Conservation (phyloP, 2,329 filamentous ascomycete species). For the Xenoacremonium recifei region DNA sequence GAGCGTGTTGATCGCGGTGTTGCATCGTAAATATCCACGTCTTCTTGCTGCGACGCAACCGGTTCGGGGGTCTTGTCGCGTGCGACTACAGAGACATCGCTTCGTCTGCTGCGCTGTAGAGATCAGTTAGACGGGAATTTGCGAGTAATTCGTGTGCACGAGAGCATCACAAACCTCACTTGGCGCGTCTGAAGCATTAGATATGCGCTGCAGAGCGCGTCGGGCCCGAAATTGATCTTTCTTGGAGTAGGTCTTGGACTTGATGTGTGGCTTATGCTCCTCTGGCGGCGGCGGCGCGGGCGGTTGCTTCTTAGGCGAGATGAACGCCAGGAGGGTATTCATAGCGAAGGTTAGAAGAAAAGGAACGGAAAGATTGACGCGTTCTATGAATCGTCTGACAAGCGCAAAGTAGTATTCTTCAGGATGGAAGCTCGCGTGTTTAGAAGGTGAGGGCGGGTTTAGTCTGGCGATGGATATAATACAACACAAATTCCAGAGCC, state of each 20-base stretch:
- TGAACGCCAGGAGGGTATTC: conserved; percentile 13
- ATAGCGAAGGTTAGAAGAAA: too few relatives aligned
- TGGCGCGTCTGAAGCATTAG: conserved; percentile 8
- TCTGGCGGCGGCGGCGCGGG: conserved; percentile 3
- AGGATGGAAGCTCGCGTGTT: too few relatives aligned
- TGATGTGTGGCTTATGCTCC: conserved; percentile 9
- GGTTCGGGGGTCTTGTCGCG: neutral
- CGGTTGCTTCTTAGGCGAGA: conserved; percentile 23
- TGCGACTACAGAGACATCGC: neutral
- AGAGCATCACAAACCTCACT: conserved; percentile 15
- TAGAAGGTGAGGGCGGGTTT: too few relatives aligned
- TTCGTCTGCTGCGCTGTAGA: neutral
- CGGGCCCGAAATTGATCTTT: conserved; percentile 15
- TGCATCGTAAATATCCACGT: neutral
- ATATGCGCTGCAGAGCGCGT: conserved; percentile 9
- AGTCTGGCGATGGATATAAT: too few relatives aligned
- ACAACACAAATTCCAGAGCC: too few relatives aligned
- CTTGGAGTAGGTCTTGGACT: conserved; percentile 11
- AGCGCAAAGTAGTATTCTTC: too few relatives aligned
- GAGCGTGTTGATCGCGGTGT: neutral
- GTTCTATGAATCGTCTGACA: too few relatives aligned
- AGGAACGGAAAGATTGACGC: too few relatives aligned
- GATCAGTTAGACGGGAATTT: neutral
- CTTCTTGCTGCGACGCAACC: neutral
- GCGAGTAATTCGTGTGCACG: neutral